These are phyloP conservation scores for Beauveria rudraprayagi DNA, from an alignment of 2,329 filamentous ascomycete species.

Conservation along the genomic window DNA sequence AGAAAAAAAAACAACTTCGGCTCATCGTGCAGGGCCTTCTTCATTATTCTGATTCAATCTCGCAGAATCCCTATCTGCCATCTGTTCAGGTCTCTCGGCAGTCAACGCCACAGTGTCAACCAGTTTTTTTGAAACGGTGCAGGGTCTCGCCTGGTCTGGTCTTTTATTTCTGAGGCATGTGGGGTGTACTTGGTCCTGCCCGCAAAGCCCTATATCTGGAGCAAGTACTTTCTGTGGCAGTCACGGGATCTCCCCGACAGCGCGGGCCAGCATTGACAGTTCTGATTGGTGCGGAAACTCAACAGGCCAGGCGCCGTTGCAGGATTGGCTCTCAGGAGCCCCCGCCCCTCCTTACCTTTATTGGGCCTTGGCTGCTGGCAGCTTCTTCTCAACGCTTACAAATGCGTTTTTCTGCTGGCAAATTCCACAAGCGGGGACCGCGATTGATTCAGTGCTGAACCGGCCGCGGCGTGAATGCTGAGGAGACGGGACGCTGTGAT, in stretches of 20 bases:
- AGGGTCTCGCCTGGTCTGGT: neutral
- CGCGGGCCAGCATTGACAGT: neutral
- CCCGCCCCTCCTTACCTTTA: neutral
- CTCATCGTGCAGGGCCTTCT: neutral
- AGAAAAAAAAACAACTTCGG: neutral
- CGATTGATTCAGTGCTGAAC: neutral
- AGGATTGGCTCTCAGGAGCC: constrained; percentile 6
- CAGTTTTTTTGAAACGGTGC: constrained; percentile 1
- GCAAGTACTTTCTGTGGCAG: neutral
- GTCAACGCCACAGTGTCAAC: constrained; percentile 2
- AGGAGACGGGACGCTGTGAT: neutral
- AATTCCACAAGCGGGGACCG: constrained; percentile 1
- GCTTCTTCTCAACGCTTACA: constrained; percentile 7
- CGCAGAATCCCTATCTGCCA: neutral
- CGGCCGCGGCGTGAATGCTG: neutral
- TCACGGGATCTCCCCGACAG: neutral
- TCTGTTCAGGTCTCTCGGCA: neutral
- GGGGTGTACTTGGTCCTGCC: too few species aligned
- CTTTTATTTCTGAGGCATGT: too few species aligned
- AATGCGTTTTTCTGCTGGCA: constrained; percentile 11
- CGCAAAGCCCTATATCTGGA: neutral
- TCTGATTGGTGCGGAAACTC: too few species aligned
- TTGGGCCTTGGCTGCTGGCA: neutral
- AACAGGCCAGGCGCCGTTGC: neutral
- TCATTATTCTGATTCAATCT: neutral